Evolutionary conservation across 202 grass and related monocot species (phyloP).

Genomic region (Dendrocalamus latiflorus): DNA sequence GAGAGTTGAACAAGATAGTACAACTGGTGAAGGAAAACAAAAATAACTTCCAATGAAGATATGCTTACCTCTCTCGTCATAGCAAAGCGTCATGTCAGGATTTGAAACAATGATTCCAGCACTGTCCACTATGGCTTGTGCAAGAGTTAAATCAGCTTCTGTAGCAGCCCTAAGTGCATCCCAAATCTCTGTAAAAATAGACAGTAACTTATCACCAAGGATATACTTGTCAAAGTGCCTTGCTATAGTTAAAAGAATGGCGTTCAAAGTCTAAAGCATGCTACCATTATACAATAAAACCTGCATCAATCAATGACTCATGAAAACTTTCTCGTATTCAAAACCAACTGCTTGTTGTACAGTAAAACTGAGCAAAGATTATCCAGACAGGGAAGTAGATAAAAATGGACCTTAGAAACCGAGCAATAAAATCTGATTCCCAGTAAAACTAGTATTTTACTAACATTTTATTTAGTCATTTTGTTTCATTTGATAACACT

Average conservation of each 20-base stretch:
- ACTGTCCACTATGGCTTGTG: conserved; percentile 84
- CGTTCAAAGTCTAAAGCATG: background rate
- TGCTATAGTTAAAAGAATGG: background rate
- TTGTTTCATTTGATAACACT: background rate
- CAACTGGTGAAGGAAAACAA: background rate
- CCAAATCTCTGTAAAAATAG: conserved; percentile 75
- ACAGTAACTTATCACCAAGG: background rate
- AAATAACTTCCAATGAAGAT: background rate
- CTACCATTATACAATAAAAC: background rate
- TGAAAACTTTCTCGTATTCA: background rate
- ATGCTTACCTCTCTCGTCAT: conserved; percentile 73
- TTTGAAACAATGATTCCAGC: conserved; percentile 82
- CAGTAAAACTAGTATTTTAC: background rate
- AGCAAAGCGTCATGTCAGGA: conserved; percentile 72
- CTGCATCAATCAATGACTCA: background rate
- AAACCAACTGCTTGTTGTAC: background rate
- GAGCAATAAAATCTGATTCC: background rate
- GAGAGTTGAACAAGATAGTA: background rate
- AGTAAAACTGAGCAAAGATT: background rate
- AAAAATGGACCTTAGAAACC: background rate
- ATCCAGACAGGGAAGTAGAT: background rate
- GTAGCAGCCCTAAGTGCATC: conserved; percentile 78
- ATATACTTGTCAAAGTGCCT: background rate
- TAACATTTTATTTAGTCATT: background rate
- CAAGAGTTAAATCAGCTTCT: conserved; percentile 75